A percentile compares a stretch with the other conserved stretches of the same genome.
Conservation (phyloP, 768 basidiomycete genomes). For the Rhodosporidiobolus odoratus region DNA sequence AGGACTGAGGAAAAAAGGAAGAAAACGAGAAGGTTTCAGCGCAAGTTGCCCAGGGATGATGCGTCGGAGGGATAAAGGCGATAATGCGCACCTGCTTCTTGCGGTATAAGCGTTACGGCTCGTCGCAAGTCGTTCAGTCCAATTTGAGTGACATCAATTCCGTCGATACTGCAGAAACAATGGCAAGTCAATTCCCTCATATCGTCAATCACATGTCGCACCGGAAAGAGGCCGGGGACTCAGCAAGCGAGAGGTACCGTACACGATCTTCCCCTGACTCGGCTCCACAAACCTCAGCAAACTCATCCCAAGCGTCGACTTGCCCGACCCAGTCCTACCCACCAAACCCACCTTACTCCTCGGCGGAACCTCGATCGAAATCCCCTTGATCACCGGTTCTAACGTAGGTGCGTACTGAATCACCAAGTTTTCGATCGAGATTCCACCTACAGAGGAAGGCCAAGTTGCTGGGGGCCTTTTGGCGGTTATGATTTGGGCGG, state of each 20-base stretch:
- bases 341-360: slow-evolving; percentile 65
- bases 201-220: no score
- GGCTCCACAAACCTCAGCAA: slow-evolving; percentile 63
- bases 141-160: slow-evolving; percentile 62
- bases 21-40: slow-evolving; percentile 19
- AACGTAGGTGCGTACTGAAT: slow-evolving; percentile 62
- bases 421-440: slow-evolving; percentile 58
- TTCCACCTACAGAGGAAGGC: slow-evolving; percentile 51
- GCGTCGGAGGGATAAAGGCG: background rate
- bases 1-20: slow-evolving; percentile 4
- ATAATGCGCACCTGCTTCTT: slow-evolving; percentile 34
- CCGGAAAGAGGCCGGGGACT: no score
- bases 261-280: slow-evolving; percentile 58
- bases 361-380: slow-evolving; percentile 60
- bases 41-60: background rate
- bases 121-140: slow-evolving; percentile 68
- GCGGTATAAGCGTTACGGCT: slow-evolving; percentile 56
- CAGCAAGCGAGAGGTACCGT: slow-evolving; percentile 31
- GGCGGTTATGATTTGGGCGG: slow-evolving; percentile 29
- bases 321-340: slow-evolving; percentile 59
- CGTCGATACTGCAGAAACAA: slow-evolving; percentile 59
- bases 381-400: slow-evolving; percentile 56
- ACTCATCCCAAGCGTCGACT: slow-evolving; percentile 49
- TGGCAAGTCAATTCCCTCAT: no score
- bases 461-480: slow-evolving; percentile 51